phyloP scores from a whole-genome alignment of 331 rosid species.

The Stylosanthes scabra region DNA sequence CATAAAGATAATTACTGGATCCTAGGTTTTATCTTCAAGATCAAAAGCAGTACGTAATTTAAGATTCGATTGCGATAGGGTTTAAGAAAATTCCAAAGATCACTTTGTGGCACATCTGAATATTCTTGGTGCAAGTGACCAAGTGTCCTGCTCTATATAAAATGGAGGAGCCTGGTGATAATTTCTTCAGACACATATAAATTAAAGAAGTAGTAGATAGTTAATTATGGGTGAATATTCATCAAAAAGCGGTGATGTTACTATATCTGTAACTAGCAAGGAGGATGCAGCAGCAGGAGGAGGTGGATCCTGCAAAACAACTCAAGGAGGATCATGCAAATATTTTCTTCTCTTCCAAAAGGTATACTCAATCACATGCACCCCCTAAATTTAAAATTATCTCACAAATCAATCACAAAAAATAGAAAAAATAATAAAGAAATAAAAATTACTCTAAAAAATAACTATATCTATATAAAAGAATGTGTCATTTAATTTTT shows the following conservation, averaged over 20 bases:
- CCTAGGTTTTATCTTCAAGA: not conserved
- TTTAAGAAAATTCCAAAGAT: not conserved
- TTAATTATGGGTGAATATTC: conserved; percentile 58
- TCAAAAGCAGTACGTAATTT: conserved; percentile 1
- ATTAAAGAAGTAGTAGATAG: no score
- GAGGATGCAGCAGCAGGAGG: conserved; percentile 31
- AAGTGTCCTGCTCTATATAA: conserved; percentile 14
- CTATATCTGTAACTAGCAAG: conserved; percentile 46
- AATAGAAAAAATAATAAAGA: no score
- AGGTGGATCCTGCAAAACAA: not conserved
- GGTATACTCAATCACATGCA: conserved; percentile 42
- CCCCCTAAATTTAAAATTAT: no score
- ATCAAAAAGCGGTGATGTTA: conserved; percentile 43
- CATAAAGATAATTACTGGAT: not conserved
- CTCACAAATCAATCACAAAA: no score
- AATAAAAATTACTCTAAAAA: no score
- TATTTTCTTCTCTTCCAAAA: conserved; percentile 62
- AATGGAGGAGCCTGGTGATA: conserved; percentile 13
- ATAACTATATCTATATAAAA: no score
- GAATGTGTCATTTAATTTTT: no score
- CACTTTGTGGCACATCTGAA: not conserved
- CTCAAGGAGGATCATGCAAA: conserved; percentile 33
- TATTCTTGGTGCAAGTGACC: not conserved
- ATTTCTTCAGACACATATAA: no score
- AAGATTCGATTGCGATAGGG: not conserved